Evolutionary conservation across 1,284 basidiomycete species (phyloP).

Genomic region (Sanghuangporus weigelae): DNA sequence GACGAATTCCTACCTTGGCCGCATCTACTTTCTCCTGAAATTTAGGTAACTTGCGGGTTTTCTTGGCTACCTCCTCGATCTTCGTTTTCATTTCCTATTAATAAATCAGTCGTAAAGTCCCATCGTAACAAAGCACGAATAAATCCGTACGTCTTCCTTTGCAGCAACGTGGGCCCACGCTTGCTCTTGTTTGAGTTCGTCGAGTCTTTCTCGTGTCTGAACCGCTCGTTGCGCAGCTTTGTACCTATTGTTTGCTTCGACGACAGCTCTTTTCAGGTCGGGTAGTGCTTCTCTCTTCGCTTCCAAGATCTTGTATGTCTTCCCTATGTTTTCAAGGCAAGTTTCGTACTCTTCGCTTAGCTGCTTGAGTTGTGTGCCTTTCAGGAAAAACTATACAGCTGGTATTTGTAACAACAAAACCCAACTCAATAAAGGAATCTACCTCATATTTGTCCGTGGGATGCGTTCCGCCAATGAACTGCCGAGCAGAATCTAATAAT

Average conservation of each 20-base stretch:
- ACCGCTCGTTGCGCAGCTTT: constrained; percentile 70
- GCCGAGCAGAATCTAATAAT: constrained; percentile 45
- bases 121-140: not conserved
- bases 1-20: constrained; percentile 42
- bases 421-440: constrained; percentile 1
- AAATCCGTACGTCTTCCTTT: constrained; percentile 53
- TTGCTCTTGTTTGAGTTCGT: constrained; percentile 73
- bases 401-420: not conserved
- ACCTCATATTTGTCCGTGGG: constrained; percentile 90
- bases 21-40: constrained; percentile 40
- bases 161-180: constrained; percentile 86
- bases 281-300: constrained; percentile 71
- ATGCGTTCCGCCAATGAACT: constrained; percentile 84
- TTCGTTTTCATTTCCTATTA: constrained; percentile 47
- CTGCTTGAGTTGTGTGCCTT: constrained; percentile 88
- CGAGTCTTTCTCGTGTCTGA: constrained; percentile 62
- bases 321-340: constrained; percentile 67
- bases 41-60: constrained; percentile 43
- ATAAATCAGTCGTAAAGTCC: not conserved
- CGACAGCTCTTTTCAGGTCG: constrained; percentile 58
- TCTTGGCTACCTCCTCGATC: constrained; percentile 45
- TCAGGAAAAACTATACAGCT: constrained; percentile 77
- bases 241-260: constrained; percentile 59
- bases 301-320: constrained; percentile 56
- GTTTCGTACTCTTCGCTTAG: constrained; percentile 84